phyloP scores from a whole-genome alignment of 2,329 filamentous ascomycete species.

The Alternaria burnsii region DNA sequence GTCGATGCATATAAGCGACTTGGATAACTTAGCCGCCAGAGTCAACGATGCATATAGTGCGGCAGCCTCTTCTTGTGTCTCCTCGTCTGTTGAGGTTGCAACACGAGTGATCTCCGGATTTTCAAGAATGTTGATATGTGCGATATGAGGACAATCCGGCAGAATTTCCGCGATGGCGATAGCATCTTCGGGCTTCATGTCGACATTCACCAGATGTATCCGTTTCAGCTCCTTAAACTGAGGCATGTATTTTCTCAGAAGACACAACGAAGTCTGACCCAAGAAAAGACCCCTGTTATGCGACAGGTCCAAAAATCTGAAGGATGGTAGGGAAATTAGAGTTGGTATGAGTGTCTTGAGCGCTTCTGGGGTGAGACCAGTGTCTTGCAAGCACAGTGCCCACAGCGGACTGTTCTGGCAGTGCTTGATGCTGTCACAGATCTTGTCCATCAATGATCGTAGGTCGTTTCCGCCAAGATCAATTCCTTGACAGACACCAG shows the following conservation, averaged over 20 bases:
- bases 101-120: conserved; percentile 77
- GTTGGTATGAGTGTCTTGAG: conserved; percentile 79
- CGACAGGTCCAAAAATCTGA: conserved; percentile 90
- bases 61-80: conserved; percentile 88
- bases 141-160: conserved; percentile 80
- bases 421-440: conserved; percentile 64
- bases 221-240: conserved; percentile 80
- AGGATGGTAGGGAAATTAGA: conserved; percentile 72
- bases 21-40: conserved; percentile 84
- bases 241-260: conserved; percentile 84
- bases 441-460: conserved; percentile 53
- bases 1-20: conserved; percentile 86
- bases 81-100: conserved; percentile 78
- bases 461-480: conserved; percentile 88
- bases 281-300: conserved; percentile 86
- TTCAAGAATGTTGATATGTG: conserved; percentile 86
- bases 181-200: conserved; percentile 83
- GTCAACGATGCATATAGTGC: conserved; percentile 92
- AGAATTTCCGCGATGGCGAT: conserved; percentile 91
- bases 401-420: conserved; percentile 67
- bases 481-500: conserved; percentile 82
- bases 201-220: conserved; percentile 85
- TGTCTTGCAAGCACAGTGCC: conserved; percentile 86
- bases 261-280: conserved; percentile 74
- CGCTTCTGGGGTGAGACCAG: conserved; percentile 76